Base-by-base conservation (phyloP, 1,284 basidiomycete species). In the Lignosus rhinocerotis region DNA sequence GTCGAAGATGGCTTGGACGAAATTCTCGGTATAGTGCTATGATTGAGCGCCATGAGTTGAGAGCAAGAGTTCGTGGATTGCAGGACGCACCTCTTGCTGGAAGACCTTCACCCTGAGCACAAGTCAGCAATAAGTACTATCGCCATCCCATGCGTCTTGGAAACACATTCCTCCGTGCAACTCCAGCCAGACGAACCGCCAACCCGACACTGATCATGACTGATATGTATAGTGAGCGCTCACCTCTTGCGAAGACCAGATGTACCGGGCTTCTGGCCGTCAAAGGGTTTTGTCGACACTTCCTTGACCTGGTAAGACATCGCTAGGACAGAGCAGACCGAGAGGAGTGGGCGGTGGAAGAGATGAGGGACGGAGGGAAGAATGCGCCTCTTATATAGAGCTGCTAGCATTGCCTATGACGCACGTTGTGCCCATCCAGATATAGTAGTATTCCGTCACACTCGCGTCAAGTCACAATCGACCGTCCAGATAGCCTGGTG, bases 1-100 rank as follows among this genome's bases (percentile, higher is more conserved):
- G 69, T 93, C 88, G 67, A 99, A 87, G 76, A 95, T 99, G 67
- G 95, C 80, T 77, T 98, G 96, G 59, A 98, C 76, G 71, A 99
- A 99, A 84, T 99, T 99, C 78, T 99, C 96, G 47, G 97, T 99
- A 81, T 99, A 99, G 80, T 98, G 87, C 88, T 93, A 34, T 58
- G 51, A 50, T 47, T 49, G 33, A 51, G 59, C 55, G 55, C 60
- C 36, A 62, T 53, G 21, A 42, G 63, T 32, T 34, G n/a, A 19
- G 8, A 4, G 43, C 6, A 44, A 32, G 34, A 53, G 39, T 8
- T 32, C 17, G 38, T 11, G 32, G 44, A 50, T 33, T 9, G 31
- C n/a, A 17, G 62, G 61, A 64, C 80, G 61, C 67, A 90, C 91
- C 84, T 92, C 82, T 73, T 94, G 87, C 76, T 96, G 90, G 82